These are phyloP conservation scores for Brasenia schreberi DNA, from an alignment of 164 flowering plant species.

Conservation along the genomic window DNA sequence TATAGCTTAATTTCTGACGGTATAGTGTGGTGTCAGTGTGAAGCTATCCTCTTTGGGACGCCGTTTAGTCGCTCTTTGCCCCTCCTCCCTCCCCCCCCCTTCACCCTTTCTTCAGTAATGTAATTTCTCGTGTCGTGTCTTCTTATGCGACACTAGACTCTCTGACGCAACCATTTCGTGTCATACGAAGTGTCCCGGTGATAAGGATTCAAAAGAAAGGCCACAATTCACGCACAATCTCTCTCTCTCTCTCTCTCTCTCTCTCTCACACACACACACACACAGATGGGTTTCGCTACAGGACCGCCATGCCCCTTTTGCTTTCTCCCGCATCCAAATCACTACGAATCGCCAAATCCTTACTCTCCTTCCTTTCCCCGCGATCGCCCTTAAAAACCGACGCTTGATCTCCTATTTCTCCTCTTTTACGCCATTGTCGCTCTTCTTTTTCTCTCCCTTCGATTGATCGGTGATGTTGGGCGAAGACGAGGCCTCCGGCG, in stretches of 20 bases:
- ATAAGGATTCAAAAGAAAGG: no score
- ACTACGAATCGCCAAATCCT: background rate
- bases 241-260: background rate
- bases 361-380: background rate
- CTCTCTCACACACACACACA: no score
- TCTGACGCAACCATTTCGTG: no score
- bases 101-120: no score
- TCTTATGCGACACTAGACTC: no score
- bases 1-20: no score
- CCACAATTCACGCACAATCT: background rate
- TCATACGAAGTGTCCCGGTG: no score
- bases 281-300: background rate
- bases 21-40: no score
- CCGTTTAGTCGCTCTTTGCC: no score
- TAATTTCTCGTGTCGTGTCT: no score
- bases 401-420: background rate
- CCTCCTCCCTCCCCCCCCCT: no score
- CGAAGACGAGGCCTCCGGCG: background rate
- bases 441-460: background rate
- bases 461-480: conserved; percentile 2
- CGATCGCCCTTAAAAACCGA: background rate
- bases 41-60: no score
- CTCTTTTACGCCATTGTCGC: background rate
- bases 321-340: background rate
- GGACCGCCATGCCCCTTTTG: background rate